Conservation (phyloP, 495 filamentous ascomycete species). For the Penicillium daleae region DNA sequence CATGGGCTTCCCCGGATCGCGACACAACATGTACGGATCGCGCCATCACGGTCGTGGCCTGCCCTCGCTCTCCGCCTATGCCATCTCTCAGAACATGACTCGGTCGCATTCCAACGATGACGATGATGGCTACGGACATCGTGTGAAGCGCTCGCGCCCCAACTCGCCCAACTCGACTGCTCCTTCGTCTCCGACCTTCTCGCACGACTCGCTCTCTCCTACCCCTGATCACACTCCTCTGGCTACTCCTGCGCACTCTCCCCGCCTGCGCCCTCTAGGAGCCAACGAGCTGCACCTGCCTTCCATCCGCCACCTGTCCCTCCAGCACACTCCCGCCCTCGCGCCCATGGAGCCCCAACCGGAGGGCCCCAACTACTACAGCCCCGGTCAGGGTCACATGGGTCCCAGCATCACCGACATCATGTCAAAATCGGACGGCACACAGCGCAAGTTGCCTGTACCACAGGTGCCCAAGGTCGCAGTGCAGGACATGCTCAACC, state of each 20-base stretch:
- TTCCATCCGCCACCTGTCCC: constrained; percentile 82
- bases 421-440: constrained; percentile 82
- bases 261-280: constrained; percentile 79
- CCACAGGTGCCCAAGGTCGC: constrained; percentile 85
- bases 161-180: constrained; percentile 94
- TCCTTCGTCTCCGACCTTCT: constrained; percentile 96
- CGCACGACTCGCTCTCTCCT: constrained; percentile 92
- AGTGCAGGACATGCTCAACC: constrained; percentile 82
- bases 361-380: constrained; percentile 60
- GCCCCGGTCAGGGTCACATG: constrained; percentile 52
- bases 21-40: constrained; percentile 57
- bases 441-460: constrained; percentile 93
- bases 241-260: constrained; percentile 94
- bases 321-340: constrained; percentile 86
- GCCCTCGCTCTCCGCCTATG: constrained; percentile 81
- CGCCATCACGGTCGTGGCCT: constrained; percentile 68
- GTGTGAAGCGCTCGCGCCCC: constrained; percentile 84
- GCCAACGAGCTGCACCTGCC: constrained; percentile 76
- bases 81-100: constrained; percentile 81
- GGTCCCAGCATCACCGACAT: constrained; percentile 90
- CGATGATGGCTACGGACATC: constrained; percentile 69
- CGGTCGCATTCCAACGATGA: constrained; percentile 89
- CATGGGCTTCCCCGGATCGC: constrained; percentile 43
- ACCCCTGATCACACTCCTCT: constrained; percentile 97
- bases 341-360: constrained; percentile 87